phyloP scores from a whole-genome alignment of 805 yeast species.

The Metschnikowia similis region DNA sequence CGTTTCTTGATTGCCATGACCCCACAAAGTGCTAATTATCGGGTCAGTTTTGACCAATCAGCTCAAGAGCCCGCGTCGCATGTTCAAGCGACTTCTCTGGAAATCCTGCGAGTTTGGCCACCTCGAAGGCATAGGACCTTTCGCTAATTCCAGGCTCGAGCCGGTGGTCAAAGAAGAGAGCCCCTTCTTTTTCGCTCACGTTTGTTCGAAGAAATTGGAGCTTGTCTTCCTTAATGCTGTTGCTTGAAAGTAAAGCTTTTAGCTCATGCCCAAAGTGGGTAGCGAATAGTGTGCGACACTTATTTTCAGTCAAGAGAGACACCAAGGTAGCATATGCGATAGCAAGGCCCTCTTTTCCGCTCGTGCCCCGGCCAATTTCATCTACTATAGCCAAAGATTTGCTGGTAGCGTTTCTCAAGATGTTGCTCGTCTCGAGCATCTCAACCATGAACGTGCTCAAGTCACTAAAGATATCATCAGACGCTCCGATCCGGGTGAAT shows the following conservation, averaged over 20 bases:
- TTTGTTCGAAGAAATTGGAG: constrained; percentile 31
- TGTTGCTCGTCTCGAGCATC: constrained; percentile 39
- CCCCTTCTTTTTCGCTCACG: constrained; percentile 22
- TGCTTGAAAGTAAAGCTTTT: constrained; percentile 31
- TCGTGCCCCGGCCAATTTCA: constrained; percentile 45
- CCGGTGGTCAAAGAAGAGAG: constrained; percentile 49
- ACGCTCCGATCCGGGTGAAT: constrained; percentile 41
- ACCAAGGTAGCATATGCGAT: constrained; percentile 74
- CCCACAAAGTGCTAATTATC: background rate
- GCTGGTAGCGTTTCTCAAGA: constrained; percentile 30
- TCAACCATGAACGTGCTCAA: constrained; percentile 52
- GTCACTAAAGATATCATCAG: constrained; percentile 29
- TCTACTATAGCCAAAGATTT: constrained; percentile 41
- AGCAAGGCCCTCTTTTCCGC: constrained; percentile 78
- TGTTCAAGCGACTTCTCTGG: constrained; percentile 54
- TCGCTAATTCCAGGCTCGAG: constrained; percentile 64
- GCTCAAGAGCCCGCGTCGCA: constrained; percentile 39
- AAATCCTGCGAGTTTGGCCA: constrained; percentile 77
- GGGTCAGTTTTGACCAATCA: background rate
- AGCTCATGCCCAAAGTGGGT: constrained; percentile 64
- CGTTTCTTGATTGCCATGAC: background rate
- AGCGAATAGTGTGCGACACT: constrained; percentile 79
- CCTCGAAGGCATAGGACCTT: constrained; percentile 70
- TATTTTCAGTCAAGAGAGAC: constrained; percentile 49
- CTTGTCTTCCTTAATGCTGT: constrained; percentile 23